Evolutionary conservation across 2,329 filamentous ascomycete species (phyloP), one percentile per base, ranked within the genome.

Genomic region (Gliomastix tumulicola): DNA sequence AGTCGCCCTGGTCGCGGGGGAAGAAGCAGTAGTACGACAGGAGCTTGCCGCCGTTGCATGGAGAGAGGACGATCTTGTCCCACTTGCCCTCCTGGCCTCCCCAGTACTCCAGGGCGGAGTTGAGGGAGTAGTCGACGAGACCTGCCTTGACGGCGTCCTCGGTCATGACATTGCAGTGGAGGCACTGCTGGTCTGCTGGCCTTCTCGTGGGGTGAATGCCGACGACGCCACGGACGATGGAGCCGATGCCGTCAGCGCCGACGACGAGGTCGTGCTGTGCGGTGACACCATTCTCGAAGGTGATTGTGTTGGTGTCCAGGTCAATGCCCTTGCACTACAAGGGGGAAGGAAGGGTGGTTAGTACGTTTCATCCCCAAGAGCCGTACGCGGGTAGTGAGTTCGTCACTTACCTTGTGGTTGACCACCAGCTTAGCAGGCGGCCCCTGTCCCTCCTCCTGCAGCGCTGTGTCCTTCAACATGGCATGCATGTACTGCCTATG

Each of bases 11-110:
- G 6, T 49, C 55, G 6, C 55, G 66, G 0, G 78, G 72, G 56
- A 82, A 83, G 64, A 83, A 83, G 58, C 79, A 82, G 58, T 84
- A 84, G 59, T 81, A 84, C 0, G 77, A 82, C 4, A 83, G 63
- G 4, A 83, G 59, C 41, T 72, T 72, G 36, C 79, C 79, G 17
- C 71, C 72, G 49, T 82, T 80, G 59, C 81, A 84, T 6, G 80
- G 78, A 0, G 78, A 82, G 3, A 84, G 62, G 6, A 84, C 80
- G 40, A 85, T 84, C 65, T 84, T 85, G 55, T 83, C 74, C 66
- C 65, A 76, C 48, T 74, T 76, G 38, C 59, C 62, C 37, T 79
- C 73, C 36, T 77, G 71, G 2, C 81, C 81, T 19, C 81, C 81
- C 80, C 80, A 84, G 62, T 82, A 84, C 54, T 85, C 76, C 0